phyloP scores from a whole-genome alignment of 108 stramenopile genomes.

The Pseudonitzschia multistriata region DNA sequence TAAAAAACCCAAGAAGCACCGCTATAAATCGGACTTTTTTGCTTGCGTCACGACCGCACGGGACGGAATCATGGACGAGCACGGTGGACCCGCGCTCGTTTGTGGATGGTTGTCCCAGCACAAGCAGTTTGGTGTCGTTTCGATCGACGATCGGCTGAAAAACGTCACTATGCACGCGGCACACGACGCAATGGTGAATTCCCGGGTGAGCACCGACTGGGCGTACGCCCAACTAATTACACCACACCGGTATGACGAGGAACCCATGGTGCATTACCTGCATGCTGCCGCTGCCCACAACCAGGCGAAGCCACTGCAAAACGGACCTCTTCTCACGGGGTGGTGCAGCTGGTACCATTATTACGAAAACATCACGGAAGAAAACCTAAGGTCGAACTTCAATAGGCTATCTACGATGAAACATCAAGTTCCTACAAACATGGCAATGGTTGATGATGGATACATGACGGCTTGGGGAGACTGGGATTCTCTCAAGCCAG shows the following conservation, averaged over 20 bases:
- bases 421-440: constrained; percentile 67
- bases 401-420: constrained; percentile 53
- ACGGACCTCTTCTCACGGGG: constrained; percentile 71
- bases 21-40: constrained; percentile 84
- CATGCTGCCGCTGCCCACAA: constrained; percentile 76
- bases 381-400: constrained; percentile 72
- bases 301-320: constrained; percentile 67
- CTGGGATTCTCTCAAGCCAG: constrained; percentile 84
- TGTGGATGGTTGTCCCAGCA: constrained; percentile 87
- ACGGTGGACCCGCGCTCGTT: constrained; percentile 82
- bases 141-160: constrained; percentile 53
- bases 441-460: constrained; percentile 90
- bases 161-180: constrained; percentile 67
- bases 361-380: constrained; percentile 84
- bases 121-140: constrained; percentile 76
- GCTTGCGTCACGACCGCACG: constrained; percentile 58
- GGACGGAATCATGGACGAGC: constrained; percentile 63
- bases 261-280: constrained; percentile 86
- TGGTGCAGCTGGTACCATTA: constrained; percentile 97
- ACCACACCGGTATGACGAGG: constrained; percentile 79
- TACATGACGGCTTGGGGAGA: constrained; percentile 96
- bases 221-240: constrained; percentile 74
- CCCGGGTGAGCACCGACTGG: constrained; percentile 68
- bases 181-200: constrained; percentile 49
- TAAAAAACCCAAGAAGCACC: constrained; percentile 11